Base-by-base conservation (phyloP, 805 yeast species). In the Candida wancherniae region DNA sequence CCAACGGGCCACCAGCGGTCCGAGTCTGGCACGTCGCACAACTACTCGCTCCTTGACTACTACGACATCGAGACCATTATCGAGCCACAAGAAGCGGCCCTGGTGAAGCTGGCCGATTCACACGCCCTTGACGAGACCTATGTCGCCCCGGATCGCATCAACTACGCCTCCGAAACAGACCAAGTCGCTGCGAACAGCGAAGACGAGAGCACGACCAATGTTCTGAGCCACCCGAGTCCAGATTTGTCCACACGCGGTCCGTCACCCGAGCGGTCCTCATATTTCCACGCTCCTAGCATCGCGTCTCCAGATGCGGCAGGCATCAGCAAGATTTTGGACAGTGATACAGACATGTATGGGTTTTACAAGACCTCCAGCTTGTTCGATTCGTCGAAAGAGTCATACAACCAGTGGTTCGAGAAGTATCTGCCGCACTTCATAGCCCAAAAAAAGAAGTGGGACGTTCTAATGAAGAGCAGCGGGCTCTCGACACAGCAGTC, bases 391-490 rank as follows among this genome's bases (percentile, higher is more conserved):
- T 45, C 81, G 7, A 65, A 60, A 29, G 58, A 60, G 14, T 73
- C 73, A 24, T 86, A 84, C 51, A 76, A 87, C 52, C 52, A 47
- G 6, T 90, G 97, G 97, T 82, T 85, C 75, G 37, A 40, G 2
- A 70, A 64, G 7, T 88, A 90, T 57, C 66, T 80, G 9, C 71
- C 65, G 17, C 82, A 83, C 53, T 60, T 78, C 36, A 55, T 65
- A 5, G 66, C 81, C 24, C 67, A 95, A 14, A 80, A 82, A 57
- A 66, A 63, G 38, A 87, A 87, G 56, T 90, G 98, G 98, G 69
- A 59, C 15, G 42, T 58, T 2, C 57, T 85, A 17, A 65, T 90
- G 70, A 69, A 66, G 32, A 80, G 75, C 43, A 73, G 73, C 48
- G 96, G 96, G 0, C 58, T 88, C 4, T 53, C 61, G 4, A 58